Conservation (phyloP, 2,329 filamentous ascomycete genomes). For the Paradendryphiella salina region DNA sequence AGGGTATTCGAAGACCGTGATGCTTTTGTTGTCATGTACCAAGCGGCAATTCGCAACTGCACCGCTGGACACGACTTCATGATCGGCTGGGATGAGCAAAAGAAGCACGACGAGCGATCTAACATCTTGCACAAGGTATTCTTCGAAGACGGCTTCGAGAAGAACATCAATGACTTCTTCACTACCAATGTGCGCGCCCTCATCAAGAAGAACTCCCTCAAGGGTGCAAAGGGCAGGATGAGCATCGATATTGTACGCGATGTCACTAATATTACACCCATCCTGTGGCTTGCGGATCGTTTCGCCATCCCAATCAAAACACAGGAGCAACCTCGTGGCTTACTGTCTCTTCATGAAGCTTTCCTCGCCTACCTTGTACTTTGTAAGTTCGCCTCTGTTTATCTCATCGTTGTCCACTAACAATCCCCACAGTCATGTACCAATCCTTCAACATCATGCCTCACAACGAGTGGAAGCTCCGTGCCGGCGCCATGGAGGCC, state of each 20-base stretch:
- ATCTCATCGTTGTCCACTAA: background rate
- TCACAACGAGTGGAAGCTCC: conserved; percentile 54
- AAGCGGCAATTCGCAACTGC: conserved; percentile 66
- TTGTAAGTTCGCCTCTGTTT: conserved; percentile 40
- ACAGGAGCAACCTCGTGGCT: conserved; percentile 60
- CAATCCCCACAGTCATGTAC: conserved; percentile 51
- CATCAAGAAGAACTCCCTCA: conserved; percentile 53
- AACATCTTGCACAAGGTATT: conserved; percentile 54
- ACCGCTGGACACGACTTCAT: conserved; percentile 60
- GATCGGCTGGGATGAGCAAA: conserved; percentile 50
- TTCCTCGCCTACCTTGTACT: conserved; percentile 64
- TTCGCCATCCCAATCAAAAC: conserved; percentile 72
- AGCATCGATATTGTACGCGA: conserved; percentile 63
- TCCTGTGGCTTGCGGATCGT: conserved; percentile 64
- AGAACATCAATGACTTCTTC: conserved; percentile 67
- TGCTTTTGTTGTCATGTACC: conserved; percentile 53
- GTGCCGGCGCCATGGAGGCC: conserved; percentile 51
- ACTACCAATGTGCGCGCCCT: conserved; percentile 53
- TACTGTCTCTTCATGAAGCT: conserved; percentile 53
- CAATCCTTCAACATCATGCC: conserved; percentile 60
- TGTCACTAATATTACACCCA: conserved; percentile 68
- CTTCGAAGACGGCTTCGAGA: conserved; percentile 64
- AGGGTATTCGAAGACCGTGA: conserved; percentile 55
- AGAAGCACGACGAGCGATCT: conserved; percentile 46
- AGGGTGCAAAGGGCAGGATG: conserved; percentile 51